Percentiles rank a stretch among this genome's conserved stretches.
phyloP scores from a whole-genome alignment of 805 yeast species.

The Candida rishiriensis region DNA sequence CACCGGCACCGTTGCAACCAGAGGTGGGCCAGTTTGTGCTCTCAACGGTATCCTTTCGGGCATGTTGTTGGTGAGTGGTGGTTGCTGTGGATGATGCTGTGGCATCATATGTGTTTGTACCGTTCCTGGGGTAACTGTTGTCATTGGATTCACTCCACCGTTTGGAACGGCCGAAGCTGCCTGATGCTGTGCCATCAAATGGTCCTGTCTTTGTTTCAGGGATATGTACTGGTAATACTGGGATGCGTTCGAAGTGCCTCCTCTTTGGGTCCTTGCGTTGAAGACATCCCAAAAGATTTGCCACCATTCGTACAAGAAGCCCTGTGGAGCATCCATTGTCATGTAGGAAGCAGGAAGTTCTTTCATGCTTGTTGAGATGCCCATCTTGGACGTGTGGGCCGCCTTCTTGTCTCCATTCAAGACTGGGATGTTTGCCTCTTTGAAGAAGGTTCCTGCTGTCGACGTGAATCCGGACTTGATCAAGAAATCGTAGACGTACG shows the following conservation, averaged over 20 bases:
- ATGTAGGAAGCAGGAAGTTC: constrained; percentile 48
- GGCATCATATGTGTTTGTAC: background rate
- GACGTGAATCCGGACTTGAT: constrained; percentile 65
- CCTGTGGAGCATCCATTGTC: constrained; percentile 78
- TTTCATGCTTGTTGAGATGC: constrained; percentile 10
- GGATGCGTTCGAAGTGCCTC: constrained; percentile 58
- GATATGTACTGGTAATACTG: constrained; percentile 66
- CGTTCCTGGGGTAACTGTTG: no score
- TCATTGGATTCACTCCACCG: no score
- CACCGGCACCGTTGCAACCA: constrained; percentile 2
- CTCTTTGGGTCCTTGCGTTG: constrained; percentile 70
- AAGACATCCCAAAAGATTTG: constrained; percentile 92
- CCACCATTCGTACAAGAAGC: constrained; percentile 94
- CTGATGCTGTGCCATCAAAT: constrained; percentile 31
- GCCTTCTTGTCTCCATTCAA: constrained; percentile 27
- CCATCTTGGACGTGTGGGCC: constrained; percentile 6
- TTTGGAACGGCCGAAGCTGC: constrained; percentile 13
- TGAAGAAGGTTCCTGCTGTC: constrained; percentile 69
- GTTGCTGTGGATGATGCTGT: background rate
- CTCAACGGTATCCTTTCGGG: background rate
- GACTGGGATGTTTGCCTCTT: constrained; percentile 68
- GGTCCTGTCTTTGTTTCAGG: constrained; percentile 57
- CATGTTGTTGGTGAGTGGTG: constrained; percentile 1
- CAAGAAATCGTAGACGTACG: constrained; percentile 82
- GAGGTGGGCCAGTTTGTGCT: constrained; percentile 1